Base-by-base conservation (phyloP, 2,329 filamentous ascomycete genomes). In the Parastagonospora avenae region DNA sequence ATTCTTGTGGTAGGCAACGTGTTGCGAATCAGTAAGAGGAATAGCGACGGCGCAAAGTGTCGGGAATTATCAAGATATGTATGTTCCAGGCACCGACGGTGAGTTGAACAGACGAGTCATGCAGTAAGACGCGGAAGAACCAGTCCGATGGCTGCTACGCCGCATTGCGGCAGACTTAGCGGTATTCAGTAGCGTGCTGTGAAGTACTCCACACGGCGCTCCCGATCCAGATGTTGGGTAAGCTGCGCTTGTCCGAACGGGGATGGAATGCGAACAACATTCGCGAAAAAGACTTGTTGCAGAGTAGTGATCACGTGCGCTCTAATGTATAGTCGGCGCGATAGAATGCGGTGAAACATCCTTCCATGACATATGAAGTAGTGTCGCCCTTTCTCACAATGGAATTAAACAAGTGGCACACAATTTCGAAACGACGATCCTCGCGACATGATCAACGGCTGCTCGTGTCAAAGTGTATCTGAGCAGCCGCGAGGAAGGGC, bases 261-360 rank as follows among this genome's bases (percentile, higher is more conserved):
- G 33, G 46, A 50, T 40, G 30, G 30, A 43, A 35, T 39, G 45
- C 44, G 40, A 56, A 29, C 28, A 29, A 12, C 15, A 36, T 33
- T 59, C 54, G 52, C 52, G 49, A 48, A 59, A 54, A 49, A 30
- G 16, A 29, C 38, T 46, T 40, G 41, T 49, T 52, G 50, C n/a
- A 54, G 50, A 32, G 52, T 59, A 56, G 55, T 40, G 31, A 39
- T 48, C 55, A 55, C 49, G 52, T 58, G 55, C 38, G 4, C 15
- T 6, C 11, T 33, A 42, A 37, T 7, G 16, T 31, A n/a, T 19
- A 33, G 28, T 38, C 9, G 27, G 24, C 24, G 12, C 29, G 30
- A 27, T 36, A 12, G 31, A 11, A 36, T 16, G 32, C n/a, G 19
- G 46, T 38, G 19, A 36, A n/a, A 36, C 46, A 46, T 7, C 14